phyloP scores from a whole-genome alignment of 768 basidiomycete genomes.

The Tricholoma furcatifolium region DNA sequence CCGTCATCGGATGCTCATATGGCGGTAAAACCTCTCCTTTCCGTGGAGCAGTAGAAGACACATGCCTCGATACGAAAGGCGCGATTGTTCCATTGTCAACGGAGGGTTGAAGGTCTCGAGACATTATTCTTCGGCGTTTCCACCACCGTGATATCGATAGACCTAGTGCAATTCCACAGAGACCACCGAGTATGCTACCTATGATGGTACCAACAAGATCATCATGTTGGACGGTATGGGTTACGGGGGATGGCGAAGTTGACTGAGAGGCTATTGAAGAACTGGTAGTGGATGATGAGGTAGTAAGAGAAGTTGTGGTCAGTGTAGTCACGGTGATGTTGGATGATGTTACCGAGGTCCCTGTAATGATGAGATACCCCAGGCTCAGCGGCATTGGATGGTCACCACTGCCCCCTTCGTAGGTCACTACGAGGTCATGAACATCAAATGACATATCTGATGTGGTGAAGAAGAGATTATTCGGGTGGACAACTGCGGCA shows the following conservation, averaged over 20 bases:
- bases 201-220: not conserved
- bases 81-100: too few relatives aligned
- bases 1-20: too few relatives aligned
- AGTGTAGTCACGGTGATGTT: not conserved
- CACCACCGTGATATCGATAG: not conserved
- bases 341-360: not conserved
- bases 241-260: not conserved
- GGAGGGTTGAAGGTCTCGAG: too few relatives aligned
- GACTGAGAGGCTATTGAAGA: too few relatives aligned
- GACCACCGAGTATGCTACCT: conserved; percentile 1
- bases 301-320: not conserved
- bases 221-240: not conserved
- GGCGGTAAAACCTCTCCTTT: too few relatives aligned
- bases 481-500: not conserved
- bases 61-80: too few relatives aligned
- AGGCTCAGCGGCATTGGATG: not conserved
- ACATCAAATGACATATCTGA: not conserved
- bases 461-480: not conserved
- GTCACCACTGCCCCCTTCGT: not conserved
- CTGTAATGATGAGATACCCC: not conserved
- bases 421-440: not conserved
- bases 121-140: not conserved
- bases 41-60: too few relatives aligned
- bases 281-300: not conserved
- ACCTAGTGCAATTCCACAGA: not conserved